These are phyloP conservation scores for Cladosporium austrohemisphaericum DNA, from an alignment of 2,329 filamentous ascomycete genomes.

Conservation along the genomic window DNA sequence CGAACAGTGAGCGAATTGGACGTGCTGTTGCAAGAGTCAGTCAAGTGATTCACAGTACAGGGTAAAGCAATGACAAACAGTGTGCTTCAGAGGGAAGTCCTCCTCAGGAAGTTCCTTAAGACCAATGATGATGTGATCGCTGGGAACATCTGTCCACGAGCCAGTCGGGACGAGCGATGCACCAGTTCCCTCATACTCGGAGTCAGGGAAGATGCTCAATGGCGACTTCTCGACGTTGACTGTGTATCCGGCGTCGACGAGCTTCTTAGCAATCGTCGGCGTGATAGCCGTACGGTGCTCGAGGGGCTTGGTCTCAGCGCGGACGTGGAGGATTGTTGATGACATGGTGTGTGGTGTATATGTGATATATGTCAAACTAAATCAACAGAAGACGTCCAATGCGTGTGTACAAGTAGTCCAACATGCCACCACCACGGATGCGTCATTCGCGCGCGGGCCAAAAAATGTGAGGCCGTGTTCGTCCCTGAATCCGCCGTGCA, in stretches of 20 bases:
- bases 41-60: neutral
- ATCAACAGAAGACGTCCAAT: slow-evolving; percentile 1
- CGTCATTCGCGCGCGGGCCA: slow-evolving; percentile 9
- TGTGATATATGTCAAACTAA: neutral
- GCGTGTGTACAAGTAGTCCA: slow-evolving; percentile 4
- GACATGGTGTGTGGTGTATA: slow-evolving; percentile 22
- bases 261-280: slow-evolving; percentile 38
- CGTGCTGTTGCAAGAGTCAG: slow-evolving; percentile 24
- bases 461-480: slow-evolving; percentile 7
- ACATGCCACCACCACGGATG: slow-evolving; percentile 3
- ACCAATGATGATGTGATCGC: slow-evolving; percentile 36
- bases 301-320: slow-evolving; percentile 37
- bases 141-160: slow-evolving; percentile 41
- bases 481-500: neutral
- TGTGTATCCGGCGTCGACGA: slow-evolving; percentile 40
- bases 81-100: slow-evolving; percentile 66
- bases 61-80: slow-evolving; percentile 28
- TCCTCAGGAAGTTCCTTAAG: slow-evolving; percentile 50
- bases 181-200: slow-evolving; percentile 40
- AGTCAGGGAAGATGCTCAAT: slow-evolving; percentile 38
- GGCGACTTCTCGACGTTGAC: slow-evolving; percentile 39
- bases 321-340: slow-evolving; percentile 29
- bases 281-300: slow-evolving; percentile 38
- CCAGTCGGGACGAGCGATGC: slow-evolving; percentile 39
- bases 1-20: slow-evolving; percentile 38